Percentiles rank a stretch among this genome's conserved stretches.
These are phyloP conservation scores for Fusarium sororula DNA, from an alignment of 2,329 filamentous ascomycete genomes.

Conservation along the genomic window DNA sequence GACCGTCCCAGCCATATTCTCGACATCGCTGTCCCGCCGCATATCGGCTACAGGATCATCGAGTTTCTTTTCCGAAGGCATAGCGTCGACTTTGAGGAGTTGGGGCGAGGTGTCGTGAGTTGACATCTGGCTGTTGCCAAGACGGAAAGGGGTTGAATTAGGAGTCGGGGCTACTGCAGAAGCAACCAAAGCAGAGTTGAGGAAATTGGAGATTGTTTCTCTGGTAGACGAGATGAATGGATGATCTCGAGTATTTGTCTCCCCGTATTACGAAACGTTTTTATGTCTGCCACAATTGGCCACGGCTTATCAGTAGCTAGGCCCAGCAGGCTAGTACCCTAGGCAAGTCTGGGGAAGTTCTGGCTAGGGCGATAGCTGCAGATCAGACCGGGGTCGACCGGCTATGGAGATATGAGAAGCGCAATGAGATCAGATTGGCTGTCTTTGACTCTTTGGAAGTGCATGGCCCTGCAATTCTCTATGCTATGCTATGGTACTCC, in stretches of 20 bases:
- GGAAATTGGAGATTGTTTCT: neutral
- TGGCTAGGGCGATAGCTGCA: neutral
- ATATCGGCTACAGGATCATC: neutral
- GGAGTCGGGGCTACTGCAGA: neutral
- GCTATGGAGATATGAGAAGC: neutral
- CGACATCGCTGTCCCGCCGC: neutral
- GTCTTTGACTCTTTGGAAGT: too few relatives aligned
- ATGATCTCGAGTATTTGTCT: neutral
- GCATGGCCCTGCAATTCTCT: neutral
- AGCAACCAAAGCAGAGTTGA: neutral
- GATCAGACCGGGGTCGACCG: conserved; percentile 6
- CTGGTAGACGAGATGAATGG: neutral
- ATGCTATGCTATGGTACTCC: neutral
- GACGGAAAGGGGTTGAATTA: neutral
- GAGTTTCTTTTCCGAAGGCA: neutral
- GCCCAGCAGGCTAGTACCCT: neutral
- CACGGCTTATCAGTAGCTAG: neutral
- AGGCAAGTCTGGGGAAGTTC: neutral
- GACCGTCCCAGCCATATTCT: neutral
- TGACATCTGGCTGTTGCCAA: neutral
- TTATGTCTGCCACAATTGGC: neutral
- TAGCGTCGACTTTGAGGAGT: neutral
- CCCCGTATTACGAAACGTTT: neutral
- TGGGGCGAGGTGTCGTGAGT: neutral
- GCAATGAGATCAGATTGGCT: neutral